Evolutionary conservation across 2,329 filamentous ascomycete genomes (phyloP).

Genomic region (Bretziella fagacearum): DNA sequence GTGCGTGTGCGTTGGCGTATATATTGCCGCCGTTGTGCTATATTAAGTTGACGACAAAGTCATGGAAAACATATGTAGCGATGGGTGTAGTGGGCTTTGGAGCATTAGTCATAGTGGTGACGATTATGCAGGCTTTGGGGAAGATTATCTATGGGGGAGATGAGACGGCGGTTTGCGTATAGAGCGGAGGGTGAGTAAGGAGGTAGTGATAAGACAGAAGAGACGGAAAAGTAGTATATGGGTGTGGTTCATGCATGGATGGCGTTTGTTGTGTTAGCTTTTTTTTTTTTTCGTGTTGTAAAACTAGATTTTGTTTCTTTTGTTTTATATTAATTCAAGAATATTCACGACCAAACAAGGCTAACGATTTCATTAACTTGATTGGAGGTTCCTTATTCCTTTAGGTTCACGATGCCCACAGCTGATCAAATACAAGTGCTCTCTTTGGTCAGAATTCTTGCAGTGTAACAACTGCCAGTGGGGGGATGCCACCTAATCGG

Average conservation of each 20-base stretch:
- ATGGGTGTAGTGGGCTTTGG: slow-evolving; percentile 65
- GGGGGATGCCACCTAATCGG: too few species aligned
- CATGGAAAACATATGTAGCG: slow-evolving; percentile 56
- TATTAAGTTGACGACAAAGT: slow-evolving; percentile 70
- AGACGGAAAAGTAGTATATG: background rate
- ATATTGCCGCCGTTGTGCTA: slow-evolving; percentile 91
- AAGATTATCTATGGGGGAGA: slow-evolving; percentile 42
- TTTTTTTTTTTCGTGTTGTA: background rate
- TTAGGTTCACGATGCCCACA: too few species aligned
- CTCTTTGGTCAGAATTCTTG: too few species aligned
- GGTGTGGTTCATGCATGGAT: background rate
- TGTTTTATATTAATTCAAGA: slow-evolving; percentile 1
- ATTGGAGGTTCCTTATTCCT: too few species aligned
- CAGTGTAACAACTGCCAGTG: too few species aligned
- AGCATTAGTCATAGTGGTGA: slow-evolving; percentile 62
- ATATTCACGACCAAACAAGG: too few species aligned
- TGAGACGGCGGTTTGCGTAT: background rate
- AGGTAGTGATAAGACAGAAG: background rate
- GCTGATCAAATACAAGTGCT: too few species aligned
- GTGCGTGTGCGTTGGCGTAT: slow-evolving; percentile 84
- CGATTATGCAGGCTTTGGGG: slow-evolving; percentile 51
- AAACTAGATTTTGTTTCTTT: background rate
- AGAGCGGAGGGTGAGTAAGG: background rate
- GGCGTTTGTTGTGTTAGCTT: background rate
- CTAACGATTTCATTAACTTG: too few species aligned